Conservation (phyloP, 345 rosid species). For the Crucihimalaya himalaica region DNA sequence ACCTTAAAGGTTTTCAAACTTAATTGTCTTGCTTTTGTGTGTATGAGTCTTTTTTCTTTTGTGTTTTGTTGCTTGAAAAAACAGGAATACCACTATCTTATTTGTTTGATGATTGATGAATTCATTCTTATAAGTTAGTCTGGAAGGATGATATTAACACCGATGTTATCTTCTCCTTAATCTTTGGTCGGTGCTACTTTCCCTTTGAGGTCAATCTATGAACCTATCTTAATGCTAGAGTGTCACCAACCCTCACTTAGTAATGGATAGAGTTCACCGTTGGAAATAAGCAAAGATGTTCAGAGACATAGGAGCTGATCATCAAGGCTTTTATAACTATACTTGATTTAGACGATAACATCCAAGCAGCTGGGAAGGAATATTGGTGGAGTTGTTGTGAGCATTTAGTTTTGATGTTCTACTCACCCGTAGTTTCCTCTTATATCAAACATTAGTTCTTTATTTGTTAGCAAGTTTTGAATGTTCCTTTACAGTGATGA, state of each 20-base stretch:
- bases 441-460: background rate
- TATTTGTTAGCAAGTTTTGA: background rate
- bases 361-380: background rate
- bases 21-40: conserved; percentile 12
- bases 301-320: background rate
- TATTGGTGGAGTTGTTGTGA: conserved; percentile 7
- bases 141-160: background rate
- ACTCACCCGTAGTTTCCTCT: background rate
- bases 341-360: background rate
- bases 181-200: background rate
- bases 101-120: conserved; percentile 1
- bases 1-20: background rate
- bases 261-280: background rate
- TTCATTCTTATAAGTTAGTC: background rate
- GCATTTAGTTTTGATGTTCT: conserved; percentile 1
- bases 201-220: background rate
- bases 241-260: background rate
- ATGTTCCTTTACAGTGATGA: background rate
- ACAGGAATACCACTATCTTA: background rate
- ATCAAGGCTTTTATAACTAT: conserved; percentile 5
- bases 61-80: conserved; percentile 15
- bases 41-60: background rate
- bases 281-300: background rate
- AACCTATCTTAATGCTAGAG: background rate
- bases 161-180: background rate